phyloP scores from a whole-genome alignment of 352 stramenopile genomes.

The Phytophthora ohioensis region DNA sequence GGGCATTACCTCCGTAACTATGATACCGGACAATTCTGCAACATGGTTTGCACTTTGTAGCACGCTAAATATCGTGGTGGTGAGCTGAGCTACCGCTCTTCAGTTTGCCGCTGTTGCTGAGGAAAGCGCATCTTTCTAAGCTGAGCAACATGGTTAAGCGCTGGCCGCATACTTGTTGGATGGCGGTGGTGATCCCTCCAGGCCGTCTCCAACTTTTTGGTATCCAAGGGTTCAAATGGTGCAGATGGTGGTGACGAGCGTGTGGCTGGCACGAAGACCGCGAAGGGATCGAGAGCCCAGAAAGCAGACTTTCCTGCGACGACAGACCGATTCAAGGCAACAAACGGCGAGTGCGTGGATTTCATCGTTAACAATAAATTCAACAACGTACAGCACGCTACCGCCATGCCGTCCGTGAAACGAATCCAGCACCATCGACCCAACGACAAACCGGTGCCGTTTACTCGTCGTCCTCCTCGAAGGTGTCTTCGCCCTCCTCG shows the following conservation, averaged over 20 bases:
- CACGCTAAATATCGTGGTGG: constrained; percentile 4
- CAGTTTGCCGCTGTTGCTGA: constrained; percentile 16
- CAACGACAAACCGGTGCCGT: constrained; percentile 1
- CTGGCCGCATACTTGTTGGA: constrained; percentile 21
- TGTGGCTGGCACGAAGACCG: background rate
- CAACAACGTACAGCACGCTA: constrained; percentile 30
- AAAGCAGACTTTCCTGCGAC: background rate
- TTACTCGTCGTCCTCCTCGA: constrained; percentile 57
- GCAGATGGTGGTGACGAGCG: background rate
- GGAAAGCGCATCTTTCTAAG: constrained; percentile 17
- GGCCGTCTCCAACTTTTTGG: constrained; percentile 9
- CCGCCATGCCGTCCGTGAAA: constrained; percentile 10
- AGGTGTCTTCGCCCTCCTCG: constrained; percentile 79
- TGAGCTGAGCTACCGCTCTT: constrained; percentile 16
- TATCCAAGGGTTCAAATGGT: constrained; percentile 19
- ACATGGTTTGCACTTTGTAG: background rate
- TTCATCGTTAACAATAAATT: constrained; percentile 46
- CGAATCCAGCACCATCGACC: background rate
- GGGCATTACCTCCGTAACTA: background rate
- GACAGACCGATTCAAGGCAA: constrained; percentile 11
- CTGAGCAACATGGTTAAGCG: constrained; percentile 6
- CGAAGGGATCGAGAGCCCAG: background rate
- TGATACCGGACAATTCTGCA: background rate
- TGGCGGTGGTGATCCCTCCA: constrained; percentile 14
- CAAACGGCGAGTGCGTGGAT: constrained; percentile 30